Conservation (phyloP, 2,329 filamentous ascomycete genomes). For the Lojkania enalia region DNA sequence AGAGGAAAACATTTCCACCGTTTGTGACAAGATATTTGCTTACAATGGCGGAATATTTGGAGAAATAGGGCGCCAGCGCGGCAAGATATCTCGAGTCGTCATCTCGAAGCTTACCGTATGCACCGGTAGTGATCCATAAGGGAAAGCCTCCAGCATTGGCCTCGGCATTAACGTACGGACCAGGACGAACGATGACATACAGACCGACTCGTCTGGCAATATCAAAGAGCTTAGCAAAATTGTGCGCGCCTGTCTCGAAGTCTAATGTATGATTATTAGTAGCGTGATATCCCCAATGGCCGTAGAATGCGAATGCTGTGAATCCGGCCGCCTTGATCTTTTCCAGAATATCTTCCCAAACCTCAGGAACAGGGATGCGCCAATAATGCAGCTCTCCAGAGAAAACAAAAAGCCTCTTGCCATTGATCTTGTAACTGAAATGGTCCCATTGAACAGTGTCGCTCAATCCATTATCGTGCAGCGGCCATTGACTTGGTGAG, state of each 20-base stretch:
- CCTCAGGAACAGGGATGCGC: slow-evolving; percentile 54
- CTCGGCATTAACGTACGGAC: slow-evolving; percentile 67
- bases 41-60: slow-evolving; percentile 55
- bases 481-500: slow-evolving; percentile 47
- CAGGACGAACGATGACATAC: slow-evolving; percentile 60
- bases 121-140: slow-evolving; percentile 65
- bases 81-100: slow-evolving; percentile 57
- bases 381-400: slow-evolving; percentile 60
- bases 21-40: slow-evolving; percentile 60
- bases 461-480: slow-evolving; percentile 54
- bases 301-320: slow-evolving; percentile 54
- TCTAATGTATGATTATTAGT: slow-evolving; percentile 52
- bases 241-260: slow-evolving; percentile 57
- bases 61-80: slow-evolving; percentile 60
- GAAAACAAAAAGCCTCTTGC: slow-evolving; percentile 56
- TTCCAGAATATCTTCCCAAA: slow-evolving; percentile 57
- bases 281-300: slow-evolving; percentile 55
- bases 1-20: slow-evolving; percentile 60
- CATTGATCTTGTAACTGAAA: slow-evolving; percentile 57
- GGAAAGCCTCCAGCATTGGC: slow-evolving; percentile 65
- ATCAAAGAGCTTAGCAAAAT: slow-evolving; percentile 57
- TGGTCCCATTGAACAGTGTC: slow-evolving; percentile 58
- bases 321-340: slow-evolving; percentile 58
- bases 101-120: slow-evolving; percentile 57
- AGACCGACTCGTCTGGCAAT: slow-evolving; percentile 59